Evolutionary conservation across 176 grass and related monocot species (phyloP).

Genomic region (Miscanthus lutarioriparius): DNA sequence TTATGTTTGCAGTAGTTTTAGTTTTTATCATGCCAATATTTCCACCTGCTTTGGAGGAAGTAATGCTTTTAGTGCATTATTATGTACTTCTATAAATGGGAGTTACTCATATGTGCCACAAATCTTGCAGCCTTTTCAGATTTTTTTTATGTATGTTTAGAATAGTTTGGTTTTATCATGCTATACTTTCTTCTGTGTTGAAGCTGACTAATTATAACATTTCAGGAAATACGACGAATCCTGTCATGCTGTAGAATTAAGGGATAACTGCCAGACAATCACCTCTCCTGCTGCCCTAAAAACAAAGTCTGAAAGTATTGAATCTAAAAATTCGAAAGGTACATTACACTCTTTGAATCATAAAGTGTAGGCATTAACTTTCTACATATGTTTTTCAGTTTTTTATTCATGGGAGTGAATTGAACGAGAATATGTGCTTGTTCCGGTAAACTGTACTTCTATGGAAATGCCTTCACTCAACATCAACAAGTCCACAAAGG

Average conservation of each 20-base stretch:
- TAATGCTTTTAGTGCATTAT: neutral
- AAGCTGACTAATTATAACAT: constrained; percentile 19
- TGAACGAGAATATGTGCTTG: constrained; percentile 67
- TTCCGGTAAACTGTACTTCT: constrained; percentile 52
- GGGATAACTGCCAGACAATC: constrained; percentile 18
- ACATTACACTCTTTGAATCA: neutral
- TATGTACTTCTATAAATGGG: neutral
- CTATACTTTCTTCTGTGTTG: constrained; percentile 8
- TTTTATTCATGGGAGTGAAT: constrained; percentile 76
- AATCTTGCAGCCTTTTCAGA: neutral
- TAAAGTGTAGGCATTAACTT: constrained; percentile 20
- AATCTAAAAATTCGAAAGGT: constrained; percentile 47
- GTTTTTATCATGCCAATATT: neutral
- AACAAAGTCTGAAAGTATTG: constrained; percentile 37
- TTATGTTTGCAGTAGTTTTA: neutral
- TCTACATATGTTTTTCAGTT: constrained; percentile 41
- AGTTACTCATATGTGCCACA: constrained; percentile 8
- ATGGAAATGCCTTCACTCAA: constrained; percentile 52
- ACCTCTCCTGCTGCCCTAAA: constrained; percentile 29
- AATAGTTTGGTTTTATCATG: constrained; percentile 26
- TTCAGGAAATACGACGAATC: constrained; percentile 39
- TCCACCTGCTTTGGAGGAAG: neutral
- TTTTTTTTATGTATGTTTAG: neutral
- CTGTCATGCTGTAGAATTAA: constrained; percentile 15
- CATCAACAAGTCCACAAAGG: constrained; percentile 43